Evolutionary conservation across 495 filamentous ascomycete genomes (phyloP).

Genomic region (Tuber brumale): DNA sequence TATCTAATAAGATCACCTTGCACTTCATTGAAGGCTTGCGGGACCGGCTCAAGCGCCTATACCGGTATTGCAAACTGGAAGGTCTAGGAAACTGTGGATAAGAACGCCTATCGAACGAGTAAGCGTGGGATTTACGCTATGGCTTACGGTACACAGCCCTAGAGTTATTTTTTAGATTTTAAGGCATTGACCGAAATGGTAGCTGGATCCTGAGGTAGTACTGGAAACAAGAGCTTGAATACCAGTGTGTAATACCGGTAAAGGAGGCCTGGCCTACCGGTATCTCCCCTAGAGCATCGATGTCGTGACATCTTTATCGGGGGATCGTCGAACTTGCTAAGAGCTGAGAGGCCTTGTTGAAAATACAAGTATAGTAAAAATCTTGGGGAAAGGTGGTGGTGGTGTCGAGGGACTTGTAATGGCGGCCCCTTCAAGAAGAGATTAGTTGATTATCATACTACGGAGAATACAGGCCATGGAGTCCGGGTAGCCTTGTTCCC

Average conservation of each 20-base stretch:
- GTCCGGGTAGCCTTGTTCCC: no score
- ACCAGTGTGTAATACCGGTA: not conserved
- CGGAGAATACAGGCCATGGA: not conserved
- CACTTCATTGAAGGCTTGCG: not conserved
- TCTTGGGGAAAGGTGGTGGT: not conserved
- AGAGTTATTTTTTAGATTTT: not conserved
- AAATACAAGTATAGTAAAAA: not conserved
- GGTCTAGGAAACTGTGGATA: not conserved
- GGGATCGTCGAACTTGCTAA: not conserved
- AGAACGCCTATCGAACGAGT: not conserved
- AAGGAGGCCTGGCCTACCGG: not conserved
- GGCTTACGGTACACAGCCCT: not conserved
- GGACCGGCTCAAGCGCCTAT: no score
- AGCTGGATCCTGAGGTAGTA: not conserved
- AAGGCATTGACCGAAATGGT: not conserved
- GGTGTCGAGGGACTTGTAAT: not conserved
- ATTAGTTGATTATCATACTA: not conserved
- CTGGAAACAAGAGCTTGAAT: not conserved
- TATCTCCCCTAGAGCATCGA: not conserved
- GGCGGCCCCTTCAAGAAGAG: not conserved
- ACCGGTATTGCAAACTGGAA: not conserved
- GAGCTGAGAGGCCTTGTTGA: not conserved
- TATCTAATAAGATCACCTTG: not conserved
- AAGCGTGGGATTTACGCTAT: not conserved
- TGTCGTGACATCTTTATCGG: not conserved